phyloP scores from a whole-genome alignment of 805 yeast species.

The Nakazawaea wickerhamii region DNA sequence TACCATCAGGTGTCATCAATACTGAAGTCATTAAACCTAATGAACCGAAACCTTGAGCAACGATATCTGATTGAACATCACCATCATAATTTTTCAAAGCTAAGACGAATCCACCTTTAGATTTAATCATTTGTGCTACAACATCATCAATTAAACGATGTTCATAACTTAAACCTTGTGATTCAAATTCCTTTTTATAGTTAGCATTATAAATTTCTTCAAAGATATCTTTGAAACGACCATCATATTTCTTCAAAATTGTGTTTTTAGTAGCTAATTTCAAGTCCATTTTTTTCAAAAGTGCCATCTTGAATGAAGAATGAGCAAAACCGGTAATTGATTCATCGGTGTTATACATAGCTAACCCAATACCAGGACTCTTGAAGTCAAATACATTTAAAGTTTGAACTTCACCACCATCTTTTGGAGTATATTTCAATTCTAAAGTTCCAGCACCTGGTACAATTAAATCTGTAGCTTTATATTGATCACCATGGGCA shows the following conservation, averaged over 20 bases:
- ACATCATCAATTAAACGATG: conserved; percentile 82
- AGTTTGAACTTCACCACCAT: conserved; percentile 44
- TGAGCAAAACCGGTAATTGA: conserved; percentile 76
- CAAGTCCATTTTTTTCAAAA: conserved; percentile 56
- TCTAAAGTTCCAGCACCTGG: conserved; percentile 65
- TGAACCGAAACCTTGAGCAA: conserved; percentile 84
- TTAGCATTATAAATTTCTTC: conserved; percentile 55
- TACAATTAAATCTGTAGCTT: conserved; percentile 68
- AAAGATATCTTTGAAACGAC: conserved; percentile 77
- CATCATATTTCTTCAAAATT: conserved; percentile 76
- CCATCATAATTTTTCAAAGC: conserved; percentile 85
- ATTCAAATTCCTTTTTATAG: conserved; percentile 54
- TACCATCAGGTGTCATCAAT: conserved; percentile 78
- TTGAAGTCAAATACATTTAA: conserved; percentile 57
- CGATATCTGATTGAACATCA: conserved; percentile 81
- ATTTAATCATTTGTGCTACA: conserved; percentile 86
- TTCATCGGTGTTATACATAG: conserved; percentile 81
- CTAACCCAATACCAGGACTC: conserved; percentile 68
- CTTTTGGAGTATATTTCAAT: conserved; percentile 59
- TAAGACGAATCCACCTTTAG: conserved; percentile 76
- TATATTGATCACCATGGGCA: conserved; percentile 81
- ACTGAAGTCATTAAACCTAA: conserved; percentile 82
- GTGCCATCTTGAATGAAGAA: conserved; percentile 71
- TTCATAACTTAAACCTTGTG: conserved; percentile 62
- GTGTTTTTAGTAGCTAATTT: conserved; percentile 76